Base-by-base conservation (phyloP, 148 eudicot species). In the Rhododendron henanense region DNA sequence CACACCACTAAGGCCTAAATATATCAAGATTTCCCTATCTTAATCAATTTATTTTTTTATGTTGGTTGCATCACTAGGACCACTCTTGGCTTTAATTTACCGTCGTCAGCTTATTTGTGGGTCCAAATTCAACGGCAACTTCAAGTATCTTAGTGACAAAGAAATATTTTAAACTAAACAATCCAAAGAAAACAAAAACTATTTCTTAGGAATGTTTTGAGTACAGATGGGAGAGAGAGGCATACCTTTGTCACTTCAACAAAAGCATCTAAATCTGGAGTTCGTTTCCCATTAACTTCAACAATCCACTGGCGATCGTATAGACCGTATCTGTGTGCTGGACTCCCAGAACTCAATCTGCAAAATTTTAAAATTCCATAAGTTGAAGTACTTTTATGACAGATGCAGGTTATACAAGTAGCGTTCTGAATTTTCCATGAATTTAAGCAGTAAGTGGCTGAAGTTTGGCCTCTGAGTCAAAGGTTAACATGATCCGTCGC, bases 221-320 rank as follows among this genome's bases (percentile, higher is more conserved):
- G 50, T 47, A 47, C 50, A 44, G 84, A 74, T 1, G 15, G 28
- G 67, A 23, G 50, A 7, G 65, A 47, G 48, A 23, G 45, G 35
- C 78, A 69, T 91, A 96, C 99, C 98, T 93, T 96, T 41, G 98
- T 93, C 67, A 91, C 96, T 78, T 90, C 90, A 85, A 95, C 93
- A 89, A 95, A 95, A 81, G 97, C 92, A 89, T 96, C 98, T 85
- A 96, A 85, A 90, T 94, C 88, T 51, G 99, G 98, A 51, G 98
- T 96, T 84, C 93, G 95, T 88, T 93, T 93, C 55, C 99, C 98
- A 84, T 96, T 96, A 67, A 96, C 93, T 91, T 95, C 98, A 44
- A 96, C 94, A 77, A 96, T 96, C 99, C 99, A 96, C 84, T 92
- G 98, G 87, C 92, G 95, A 89, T 95, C 93, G 91, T 93, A 91